These are phyloP conservation scores for Coniochaeta sp. DNA, from an alignment of 2,329 filamentous ascomycete species.

Conservation along the genomic window DNA sequence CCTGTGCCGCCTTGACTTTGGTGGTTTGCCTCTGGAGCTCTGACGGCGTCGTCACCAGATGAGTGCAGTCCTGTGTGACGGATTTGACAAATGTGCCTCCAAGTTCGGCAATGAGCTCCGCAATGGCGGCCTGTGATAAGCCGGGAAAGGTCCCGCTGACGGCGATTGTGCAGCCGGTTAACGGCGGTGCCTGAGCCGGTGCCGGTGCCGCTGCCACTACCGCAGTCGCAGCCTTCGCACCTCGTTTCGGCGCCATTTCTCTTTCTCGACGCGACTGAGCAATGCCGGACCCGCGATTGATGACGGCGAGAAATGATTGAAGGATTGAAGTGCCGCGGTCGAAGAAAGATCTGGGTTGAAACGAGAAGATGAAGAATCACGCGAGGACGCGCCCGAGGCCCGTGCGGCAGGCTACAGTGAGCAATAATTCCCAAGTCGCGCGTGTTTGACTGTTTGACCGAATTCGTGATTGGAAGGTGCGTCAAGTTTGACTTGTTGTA, in stretches of 20 bases:
- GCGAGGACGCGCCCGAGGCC: too few relatives aligned
- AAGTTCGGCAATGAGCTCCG: conserved; percentile 35
- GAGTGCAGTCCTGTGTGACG: conserved; percentile 43
- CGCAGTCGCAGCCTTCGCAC: not conserved
- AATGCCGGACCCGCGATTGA: too few relatives aligned
- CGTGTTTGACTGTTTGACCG: too few relatives aligned
- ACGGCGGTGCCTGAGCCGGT: conserved; percentile 16
- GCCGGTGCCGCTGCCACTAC: conserved; percentile 9
- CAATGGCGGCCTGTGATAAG: conserved; percentile 41
- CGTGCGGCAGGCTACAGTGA: too few relatives aligned
- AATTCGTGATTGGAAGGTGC: too few relatives aligned
- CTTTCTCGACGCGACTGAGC: too few relatives aligned
- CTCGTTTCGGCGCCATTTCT: not conserved
- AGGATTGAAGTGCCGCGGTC: too few relatives aligned
- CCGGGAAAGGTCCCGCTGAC: conserved; percentile 54
- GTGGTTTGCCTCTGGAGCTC: conserved; percentile 41
- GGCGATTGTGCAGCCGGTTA: conserved; percentile 44
- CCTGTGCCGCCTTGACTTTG: conserved; percentile 43
- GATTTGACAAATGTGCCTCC: conserved; percentile 40
- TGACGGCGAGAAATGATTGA: too few relatives aligned
- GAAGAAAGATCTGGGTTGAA: too few relatives aligned
- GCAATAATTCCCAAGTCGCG: too few relatives aligned
- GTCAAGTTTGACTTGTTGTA: too few relatives aligned
- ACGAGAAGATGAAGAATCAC: too few relatives aligned
- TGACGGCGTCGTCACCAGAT: conserved; percentile 47